Conservation (phyloP, 306 rosid genomes). For the Cucurbita moschata region DNA sequence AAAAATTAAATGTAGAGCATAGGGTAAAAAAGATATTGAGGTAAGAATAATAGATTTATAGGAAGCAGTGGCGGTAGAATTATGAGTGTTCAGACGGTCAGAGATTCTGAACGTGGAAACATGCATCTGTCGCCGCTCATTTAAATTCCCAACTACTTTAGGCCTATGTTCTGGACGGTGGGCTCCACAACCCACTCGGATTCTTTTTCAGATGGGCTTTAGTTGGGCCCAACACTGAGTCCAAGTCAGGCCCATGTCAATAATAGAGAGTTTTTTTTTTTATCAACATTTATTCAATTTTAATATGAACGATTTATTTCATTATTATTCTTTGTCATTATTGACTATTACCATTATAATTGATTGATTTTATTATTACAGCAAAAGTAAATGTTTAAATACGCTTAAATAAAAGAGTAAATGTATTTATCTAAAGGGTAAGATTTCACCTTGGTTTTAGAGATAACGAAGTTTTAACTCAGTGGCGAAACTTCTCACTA, state of each 20-base stretch:
- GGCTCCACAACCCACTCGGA: neutral
- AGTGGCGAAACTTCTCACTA: no score
- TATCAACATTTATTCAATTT: no score
- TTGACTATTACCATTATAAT: no score
- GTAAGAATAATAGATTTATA: neutral
- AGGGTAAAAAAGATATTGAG: neutral
- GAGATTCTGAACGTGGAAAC: slow-evolving; percentile 1
- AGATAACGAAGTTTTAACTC: no score
- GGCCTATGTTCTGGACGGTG: neutral
- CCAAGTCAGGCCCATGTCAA: neutral
- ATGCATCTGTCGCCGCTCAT: neutral
- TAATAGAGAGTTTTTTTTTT: neutral
- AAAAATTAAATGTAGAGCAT: neutral
- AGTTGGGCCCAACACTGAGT: neutral
- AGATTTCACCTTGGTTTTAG: no score
- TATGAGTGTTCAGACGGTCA: neutral
- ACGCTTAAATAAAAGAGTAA: no score
- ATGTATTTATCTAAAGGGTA: no score
- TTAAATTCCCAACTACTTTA: slow-evolving; percentile 1
- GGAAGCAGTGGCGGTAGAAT: neutral
- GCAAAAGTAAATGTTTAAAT: no score
- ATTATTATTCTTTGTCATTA: no score
- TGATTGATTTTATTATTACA: no score
- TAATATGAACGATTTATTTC: no score
- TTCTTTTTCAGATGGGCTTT: neutral